Evolutionary conservation across 2,329 filamentous ascomycete species (phyloP).

Genomic region (Nakataea oryzae): DNA sequence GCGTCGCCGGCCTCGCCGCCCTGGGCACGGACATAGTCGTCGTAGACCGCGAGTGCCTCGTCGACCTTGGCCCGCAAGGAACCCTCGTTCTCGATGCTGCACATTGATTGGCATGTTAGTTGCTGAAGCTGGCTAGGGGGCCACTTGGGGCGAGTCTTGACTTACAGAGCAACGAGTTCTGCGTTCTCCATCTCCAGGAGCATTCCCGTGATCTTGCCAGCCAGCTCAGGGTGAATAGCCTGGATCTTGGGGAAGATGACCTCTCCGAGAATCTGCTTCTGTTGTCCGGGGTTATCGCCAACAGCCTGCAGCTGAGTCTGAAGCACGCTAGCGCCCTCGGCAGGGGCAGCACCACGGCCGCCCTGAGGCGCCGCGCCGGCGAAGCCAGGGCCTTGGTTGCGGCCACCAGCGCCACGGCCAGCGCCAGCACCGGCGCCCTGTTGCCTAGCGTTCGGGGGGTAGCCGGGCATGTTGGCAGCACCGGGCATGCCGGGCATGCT

Average conservation of each 20-base stretch:
- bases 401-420: slow-evolving; percentile 25
- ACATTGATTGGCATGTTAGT: not conserved
- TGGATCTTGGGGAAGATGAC: slow-evolving; percentile 98
- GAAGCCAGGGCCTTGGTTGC: slow-evolving; percentile 29
- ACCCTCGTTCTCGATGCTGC: slow-evolving; percentile 77
- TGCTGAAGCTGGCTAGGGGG: slow-evolving; percentile 2
- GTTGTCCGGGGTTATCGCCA: slow-evolving; percentile 51
- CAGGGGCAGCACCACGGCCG: slow-evolving; percentile 27
- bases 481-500: slow-evolving; percentile 49
- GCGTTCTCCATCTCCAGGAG: slow-evolving; percentile 97
- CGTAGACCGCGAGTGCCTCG: slow-evolving; percentile 92
- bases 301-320: slow-evolving; percentile 47
- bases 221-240: slow-evolving; percentile 85
- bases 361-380: slow-evolving; percentile 31
- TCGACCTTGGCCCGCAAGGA: slow-evolving; percentile 93
- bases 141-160: slow-evolving; percentile 18
- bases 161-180: slow-evolving; percentile 92
- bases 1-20: slow-evolving; percentile 20
- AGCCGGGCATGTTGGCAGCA: slow-evolving; percentile 43
- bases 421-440: slow-evolving; percentile 31
- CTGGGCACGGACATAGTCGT: slow-evolving; percentile 95
- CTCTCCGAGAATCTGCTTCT: slow-evolving; percentile 98
- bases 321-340: slow-evolving; percentile 30
- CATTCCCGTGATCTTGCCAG: slow-evolving; percentile 99
- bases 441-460: slow-evolving; percentile 44